Base-by-base conservation (phyloP, 768 basidiomycete genomes). In the Candolleomyces efflorescens region DNA sequence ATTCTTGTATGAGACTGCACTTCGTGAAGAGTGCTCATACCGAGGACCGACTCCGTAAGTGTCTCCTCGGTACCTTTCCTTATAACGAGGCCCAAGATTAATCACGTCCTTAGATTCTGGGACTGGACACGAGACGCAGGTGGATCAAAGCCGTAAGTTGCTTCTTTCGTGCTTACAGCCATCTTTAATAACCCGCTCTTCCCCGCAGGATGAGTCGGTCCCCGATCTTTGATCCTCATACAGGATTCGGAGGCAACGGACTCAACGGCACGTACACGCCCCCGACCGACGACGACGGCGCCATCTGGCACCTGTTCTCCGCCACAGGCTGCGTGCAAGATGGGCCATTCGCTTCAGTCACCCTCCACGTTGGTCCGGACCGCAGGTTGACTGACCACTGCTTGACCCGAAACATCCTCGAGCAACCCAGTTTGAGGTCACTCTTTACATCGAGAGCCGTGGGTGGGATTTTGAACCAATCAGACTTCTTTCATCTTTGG, bases 1-100 rank as follows among this genome's bases (percentile, higher is more conserved):
- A 2, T 62, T 61, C 24, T 41, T 63, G 3, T 70, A 68, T 38
- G 67, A 68, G 43, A 60, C 62, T 41, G 60, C 63, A 3, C 57
- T 68, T 20, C 55, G 65, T 13, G 56, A 64, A 7, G 66, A 68
- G 43, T 70, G 69, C 49, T 64, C 61, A 5, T 68, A 66, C 52
- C 62, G 23, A 11, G 66, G 66, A 36, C 65, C 69, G 1, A 60
- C 63, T 18, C 64, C 67, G 67, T 68, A 51, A 17, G 64, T 61
- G 12, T 22, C 22, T 37, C 20, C 9, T 53, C 11, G 3, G 23
- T 36, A 12, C 24, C n/a, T 37, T 38, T 13, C 11, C n/a, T 39
- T 4, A 18, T 39, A n/a, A n/a, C n/a, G n/a, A n/a, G n/a, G n/a
- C n/a, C n/a, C n/a, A n/a, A n/a, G n/a, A n/a, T n/a, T n/a, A n/a